Evolutionary conservation across 2,329 filamentous ascomycete genomes (phyloP).

Genomic region (Fusarium miscanthi): DNA sequence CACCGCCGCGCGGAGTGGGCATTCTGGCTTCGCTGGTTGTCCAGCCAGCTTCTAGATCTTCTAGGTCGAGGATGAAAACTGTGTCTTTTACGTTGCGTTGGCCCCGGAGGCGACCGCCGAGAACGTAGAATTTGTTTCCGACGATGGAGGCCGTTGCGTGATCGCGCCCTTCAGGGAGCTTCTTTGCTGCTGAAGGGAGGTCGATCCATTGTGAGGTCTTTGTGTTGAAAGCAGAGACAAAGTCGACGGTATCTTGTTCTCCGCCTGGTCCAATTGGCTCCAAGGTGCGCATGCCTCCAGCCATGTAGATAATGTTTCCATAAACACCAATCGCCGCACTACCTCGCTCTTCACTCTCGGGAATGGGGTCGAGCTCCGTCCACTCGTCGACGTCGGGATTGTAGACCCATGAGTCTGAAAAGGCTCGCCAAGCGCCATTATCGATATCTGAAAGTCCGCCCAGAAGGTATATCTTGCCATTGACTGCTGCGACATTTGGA

Average conservation of each 20-base stretch:
- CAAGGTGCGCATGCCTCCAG: conserved; percentile 51
- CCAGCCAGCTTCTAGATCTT: conserved; percentile 45
- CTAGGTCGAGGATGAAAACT: conserved; percentile 51
- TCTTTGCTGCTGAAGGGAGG: conserved; percentile 39
- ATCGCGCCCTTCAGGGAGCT: conserved; percentile 50
- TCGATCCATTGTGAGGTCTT: conserved; percentile 41
- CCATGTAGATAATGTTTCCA: conserved; percentile 49
- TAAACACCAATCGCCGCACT: conserved; percentile 49
- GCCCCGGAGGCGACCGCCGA: conserved; percentile 50
- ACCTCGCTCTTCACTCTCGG: conserved; percentile 44
- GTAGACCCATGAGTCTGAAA: conserved; percentile 47
- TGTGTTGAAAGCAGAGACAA: conserved; percentile 49
- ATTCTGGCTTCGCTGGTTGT: conserved; percentile 44
- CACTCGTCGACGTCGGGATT: conserved; percentile 44
- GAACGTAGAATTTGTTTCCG: conserved; percentile 49
- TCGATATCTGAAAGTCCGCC: conserved; percentile 48
- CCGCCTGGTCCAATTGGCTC: background rate
- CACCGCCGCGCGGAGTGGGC: conserved; percentile 53
- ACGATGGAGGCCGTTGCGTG: conserved; percentile 50
- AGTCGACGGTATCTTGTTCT: conserved; percentile 45
- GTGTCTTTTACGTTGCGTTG: conserved; percentile 49
- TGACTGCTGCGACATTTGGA: conserved; percentile 51
- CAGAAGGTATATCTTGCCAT: conserved; percentile 53
- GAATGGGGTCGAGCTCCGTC: conserved; percentile 44
- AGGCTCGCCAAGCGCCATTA: conserved; percentile 43